Evolutionary conservation across 805 yeast genomes (phyloP), one percentile per base, ranked within the genome.

Genomic region (Monosporozyma unispora): DNA sequence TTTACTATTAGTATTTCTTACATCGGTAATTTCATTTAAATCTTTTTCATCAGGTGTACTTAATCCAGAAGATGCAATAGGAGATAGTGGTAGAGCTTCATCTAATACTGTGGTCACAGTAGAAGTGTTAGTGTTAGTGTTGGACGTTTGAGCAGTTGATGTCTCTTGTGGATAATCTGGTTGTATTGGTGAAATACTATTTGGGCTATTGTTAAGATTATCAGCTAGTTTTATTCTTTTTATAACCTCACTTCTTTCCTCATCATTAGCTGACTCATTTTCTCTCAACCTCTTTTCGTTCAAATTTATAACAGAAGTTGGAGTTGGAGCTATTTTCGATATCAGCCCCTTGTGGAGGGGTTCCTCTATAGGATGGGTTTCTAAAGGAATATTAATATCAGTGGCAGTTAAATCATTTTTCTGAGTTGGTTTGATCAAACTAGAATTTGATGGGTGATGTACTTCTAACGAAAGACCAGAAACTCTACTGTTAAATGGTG

Each of bases 21-120:
- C 31, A 43, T 19, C 44, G 44, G 25, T 3, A 37, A 23, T 18
- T 23, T 40, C 27, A 18, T 22, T 37, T 25, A 46, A 23, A 22
- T 35, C 25, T 12, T 42, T 43, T 7, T 33, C 47, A 35, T 39
- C 41, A 25, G 58, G 57, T 9, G 58, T 52, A 18, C 43, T 52
- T 6, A 52, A 48, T 8, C 67, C 61, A 8, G 69, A 66, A 3
- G 68, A 63, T 3, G 69, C 68, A 10, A 63, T 52, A 8, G 69
- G 69, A 4, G 68, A 64, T 31, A 64, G 52, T 16, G 64, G 66
- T 42, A 58, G 50, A 14, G 60, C 58, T 27, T 57, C 67, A 35
- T 61, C 67, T 7, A 45, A 16, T 18, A 44, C n/a, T 18, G 44
- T 7, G 31, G 22, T 47, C 5, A 38, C 16, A 18, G 45, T 28